Conservation (phyloP, 768 basidiomycete genomes). For the Inosperma sp. region DNA sequence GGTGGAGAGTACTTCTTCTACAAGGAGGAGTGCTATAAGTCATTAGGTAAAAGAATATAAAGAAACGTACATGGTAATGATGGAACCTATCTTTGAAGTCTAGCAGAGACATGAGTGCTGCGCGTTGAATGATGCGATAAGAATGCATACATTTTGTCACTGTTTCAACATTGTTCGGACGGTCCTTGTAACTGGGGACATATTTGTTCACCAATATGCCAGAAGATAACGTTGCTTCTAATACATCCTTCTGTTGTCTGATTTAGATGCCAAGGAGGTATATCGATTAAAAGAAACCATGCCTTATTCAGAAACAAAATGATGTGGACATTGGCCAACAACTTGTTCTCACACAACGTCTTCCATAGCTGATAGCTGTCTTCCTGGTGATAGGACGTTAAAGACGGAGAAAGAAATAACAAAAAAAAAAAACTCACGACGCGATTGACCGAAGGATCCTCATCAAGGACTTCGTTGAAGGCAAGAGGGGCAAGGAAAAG, state of each 20-base stretch:
- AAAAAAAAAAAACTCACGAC: not conserved
- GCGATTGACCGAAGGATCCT: constrained; percentile 36
- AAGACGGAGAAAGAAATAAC: not conserved
- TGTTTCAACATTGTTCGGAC: constrained; percentile 51
- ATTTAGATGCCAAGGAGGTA: not conserved
- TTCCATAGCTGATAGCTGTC: constrained; percentile 71
- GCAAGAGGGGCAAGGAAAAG: constrained; percentile 76
- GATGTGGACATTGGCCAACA: constrained; percentile 60
- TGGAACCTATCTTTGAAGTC: constrained; percentile 68
- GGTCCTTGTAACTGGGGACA: constrained; percentile 58
- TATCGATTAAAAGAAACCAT: not conserved
- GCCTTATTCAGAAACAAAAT: constrained; percentile 72
- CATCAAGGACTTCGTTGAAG: constrained; percentile 70
- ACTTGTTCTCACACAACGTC: constrained; percentile 58
- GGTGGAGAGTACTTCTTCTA: constrained; percentile 56
- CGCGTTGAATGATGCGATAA: not conserved
- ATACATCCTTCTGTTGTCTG: constrained; percentile 41
- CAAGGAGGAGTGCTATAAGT: constrained; percentile 1
- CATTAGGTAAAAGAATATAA: not conserved
- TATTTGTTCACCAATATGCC: constrained; percentile 56
- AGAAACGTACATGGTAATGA: constrained; percentile 52
- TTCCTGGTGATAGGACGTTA: constrained; percentile 38
- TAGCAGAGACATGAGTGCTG: constrained; percentile 21
- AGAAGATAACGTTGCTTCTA: constrained; percentile 49
- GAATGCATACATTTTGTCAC: constrained; percentile 57